Conservation (phyloP, 371 early-diverging fungal genomes). For the Rhizomucor pusillus region DNA sequence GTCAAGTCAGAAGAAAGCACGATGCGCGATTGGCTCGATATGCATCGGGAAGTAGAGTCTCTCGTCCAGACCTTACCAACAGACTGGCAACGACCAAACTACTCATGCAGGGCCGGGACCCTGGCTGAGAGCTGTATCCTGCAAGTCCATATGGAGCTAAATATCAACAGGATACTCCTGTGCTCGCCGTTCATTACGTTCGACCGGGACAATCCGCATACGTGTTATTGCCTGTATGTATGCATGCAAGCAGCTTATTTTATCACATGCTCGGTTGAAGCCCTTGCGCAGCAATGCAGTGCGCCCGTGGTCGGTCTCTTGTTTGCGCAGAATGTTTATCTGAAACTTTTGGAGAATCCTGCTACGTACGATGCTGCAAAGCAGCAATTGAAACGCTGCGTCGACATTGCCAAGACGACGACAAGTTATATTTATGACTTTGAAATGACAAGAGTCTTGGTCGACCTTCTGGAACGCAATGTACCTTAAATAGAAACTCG, state of each 20-base stretch:
- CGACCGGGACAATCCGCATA: conserved; percentile 12
- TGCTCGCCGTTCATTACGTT: conserved; percentile 33
- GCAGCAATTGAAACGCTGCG: conserved; percentile 25
- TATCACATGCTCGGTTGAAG: conserved; percentile 31
- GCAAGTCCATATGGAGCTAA: conserved; percentile 29
- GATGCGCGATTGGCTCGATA: conserved; percentile 1
- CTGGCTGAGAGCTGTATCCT: conserved; percentile 26
- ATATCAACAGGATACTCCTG: conserved; percentile 40
- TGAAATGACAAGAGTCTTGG: conserved; percentile 30
- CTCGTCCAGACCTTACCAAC: conserved; percentile 12
- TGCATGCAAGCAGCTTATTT: conserved; percentile 39
- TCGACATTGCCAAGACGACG: conserved; percentile 29
- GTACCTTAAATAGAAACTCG: too few relatives aligned
- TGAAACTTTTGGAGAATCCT: conserved; percentile 25
- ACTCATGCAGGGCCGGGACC: not conserved
- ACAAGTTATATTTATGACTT: conserved; percentile 35
- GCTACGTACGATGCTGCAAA: conserved; percentile 22
- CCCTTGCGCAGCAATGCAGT: conserved; percentile 28
- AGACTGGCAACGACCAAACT: conserved; percentile 15
- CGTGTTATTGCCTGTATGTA: conserved; percentile 22
- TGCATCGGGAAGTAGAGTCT: conserved; percentile 7
- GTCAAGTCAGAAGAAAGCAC: conserved; percentile 8
- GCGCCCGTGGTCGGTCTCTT: conserved; percentile 33
- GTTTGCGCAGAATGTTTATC: conserved; percentile 40
- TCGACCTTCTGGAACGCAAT: conserved; percentile 26